Percentiles rank a stretch among this genome's conserved stretches.
phyloP scores from a whole-genome alignment of 768 basidiomycete species.

The Russula olivacea region DNA sequence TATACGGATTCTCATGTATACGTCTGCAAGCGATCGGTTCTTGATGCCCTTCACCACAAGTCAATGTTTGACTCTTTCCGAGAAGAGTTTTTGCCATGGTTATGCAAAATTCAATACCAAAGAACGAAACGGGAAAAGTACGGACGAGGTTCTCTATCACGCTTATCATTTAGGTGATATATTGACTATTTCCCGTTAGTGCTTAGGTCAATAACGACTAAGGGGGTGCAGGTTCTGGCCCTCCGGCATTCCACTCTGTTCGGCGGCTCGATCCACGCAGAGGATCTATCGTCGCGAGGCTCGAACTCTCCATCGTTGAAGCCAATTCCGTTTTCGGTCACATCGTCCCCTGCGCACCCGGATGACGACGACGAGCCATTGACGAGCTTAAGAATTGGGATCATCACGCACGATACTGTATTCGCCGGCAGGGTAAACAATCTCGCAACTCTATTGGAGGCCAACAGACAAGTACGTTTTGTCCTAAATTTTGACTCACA shows the following conservation, averaged over 20 bases:
- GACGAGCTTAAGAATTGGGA: slow-evolving; percentile 56
- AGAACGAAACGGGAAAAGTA: slow-evolving; percentile 54
- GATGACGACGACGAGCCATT: slow-evolving; percentile 34
- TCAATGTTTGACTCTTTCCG: slow-evolving; percentile 72
- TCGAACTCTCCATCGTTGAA: slow-evolving; percentile 27
- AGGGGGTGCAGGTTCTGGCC: slow-evolving; percentile 44
- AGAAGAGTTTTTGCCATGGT: slow-evolving; percentile 89
- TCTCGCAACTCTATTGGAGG: slow-evolving; percentile 67
- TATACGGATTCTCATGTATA: slow-evolving; percentile 89
- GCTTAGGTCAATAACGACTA: slow-evolving; percentile 41
- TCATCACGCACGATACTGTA: slow-evolving; percentile 50
- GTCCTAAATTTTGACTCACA: neutral
- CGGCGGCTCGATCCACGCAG: slow-evolving; percentile 23
- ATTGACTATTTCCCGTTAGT: slow-evolving; percentile 32
- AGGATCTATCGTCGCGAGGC: slow-evolving; percentile 4
- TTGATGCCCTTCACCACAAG: slow-evolving; percentile 67
- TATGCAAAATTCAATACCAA: slow-evolving; percentile 82
- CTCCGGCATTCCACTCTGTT: slow-evolving; percentile 56
- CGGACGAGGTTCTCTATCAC: slow-evolving; percentile 40
- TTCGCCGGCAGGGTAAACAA: slow-evolving; percentile 71
- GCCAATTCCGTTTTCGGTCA: slow-evolving; percentile 36
- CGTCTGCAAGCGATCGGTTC: slow-evolving; percentile 68
- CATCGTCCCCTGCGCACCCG: slow-evolving; percentile 41
- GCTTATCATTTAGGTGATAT: neutral
- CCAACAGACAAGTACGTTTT: slow-evolving; percentile 65